Base-by-base conservation (phyloP, 371 early-diverging fungal species). In the Lichtheimia hyalospora region DNA sequence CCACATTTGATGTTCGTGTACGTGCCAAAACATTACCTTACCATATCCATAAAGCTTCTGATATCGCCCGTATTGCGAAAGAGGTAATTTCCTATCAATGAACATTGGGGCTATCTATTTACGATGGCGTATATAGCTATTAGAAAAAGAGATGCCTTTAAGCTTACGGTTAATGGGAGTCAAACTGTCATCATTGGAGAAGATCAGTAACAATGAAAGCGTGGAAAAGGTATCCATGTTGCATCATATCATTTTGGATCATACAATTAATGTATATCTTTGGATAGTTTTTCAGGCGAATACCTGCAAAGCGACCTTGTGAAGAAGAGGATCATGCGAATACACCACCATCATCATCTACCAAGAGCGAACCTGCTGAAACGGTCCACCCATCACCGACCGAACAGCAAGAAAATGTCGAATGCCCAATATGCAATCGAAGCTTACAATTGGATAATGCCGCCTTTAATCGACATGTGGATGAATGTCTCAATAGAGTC, bases 91-190 rank as follows among this genome's bases (percentile, higher is more conserved):
- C 5, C 34, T 28, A 34, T 34, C 10, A 10, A 34, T 34, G 34
- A 2, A 34, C 1, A 8, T 4, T 34, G 34, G 4, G 6, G 10
- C 8, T 34, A 34, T 34, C 2, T 10, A 34, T 34, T 34, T 6
- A 34, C 49, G 27, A 7, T 5, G 0, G 5, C 24, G n/a, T 21
- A 18, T 40, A 12, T 51, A 72, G 66, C 49, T 73, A 1, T 43
- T 73, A 3, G 66, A 63, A 15, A 70, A 64, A 39, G 81, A 80
- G 54, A 52, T 80, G 34, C 81, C 81, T 5, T 56, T 80, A 3
- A 68, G 67, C 40, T 60, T 80, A 15, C 62, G 81, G 28, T 42
- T 80, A 3, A 80, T 80, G 81, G 81, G 81, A 1, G 56, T 80
- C 34, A 68, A 73, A 16, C 34, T 77, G 25, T 66, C 81, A 28